phyloP scores from a whole-genome alignment of 2,329 filamentous ascomycete genomes.

The Blastomyces emzantsi region DNA sequence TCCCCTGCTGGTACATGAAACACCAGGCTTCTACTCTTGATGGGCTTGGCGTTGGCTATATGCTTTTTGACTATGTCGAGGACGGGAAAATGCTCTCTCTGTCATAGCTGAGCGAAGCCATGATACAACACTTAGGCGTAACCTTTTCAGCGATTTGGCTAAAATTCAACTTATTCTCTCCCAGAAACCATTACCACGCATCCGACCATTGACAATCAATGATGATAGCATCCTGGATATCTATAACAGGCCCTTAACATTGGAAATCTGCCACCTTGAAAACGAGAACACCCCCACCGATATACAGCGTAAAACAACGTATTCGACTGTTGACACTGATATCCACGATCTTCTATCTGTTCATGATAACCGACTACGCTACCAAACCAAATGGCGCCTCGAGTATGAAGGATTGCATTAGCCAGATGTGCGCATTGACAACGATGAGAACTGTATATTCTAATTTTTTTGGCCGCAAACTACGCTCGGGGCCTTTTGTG shows the following conservation, averaged over 20 bases:
- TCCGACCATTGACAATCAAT: constrained; percentile 21
- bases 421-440: constrained; percentile 13
- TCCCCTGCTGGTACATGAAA: constrained; percentile 6
- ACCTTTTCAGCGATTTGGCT: constrained; percentile 17
- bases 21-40: neutral
- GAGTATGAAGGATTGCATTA: constrained; percentile 10
- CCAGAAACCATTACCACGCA: constrained; percentile 14
- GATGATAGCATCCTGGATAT: constrained; percentile 16
- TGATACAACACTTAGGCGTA: constrained; percentile 13
- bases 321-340: constrained; percentile 21
- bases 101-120: constrained; percentile 10
- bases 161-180: constrained; percentile 15
- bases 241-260: constrained; percentile 19
- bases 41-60: constrained; percentile 12
- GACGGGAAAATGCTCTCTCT: constrained; percentile 17
- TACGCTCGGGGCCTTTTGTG: constrained; percentile 27
- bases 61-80: constrained; percentile 13
- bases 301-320: constrained; percentile 19
- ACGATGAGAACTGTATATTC: constrained; percentile 22
- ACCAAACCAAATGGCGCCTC: constrained; percentile 22
- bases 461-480: constrained; percentile 23
- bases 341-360: constrained; percentile 19
- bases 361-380: constrained; percentile 20
- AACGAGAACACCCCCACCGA: constrained; percentile 21
- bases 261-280: constrained; percentile 19